Base-by-base conservation (phyloP, 2,329 filamentous ascomycete species). In the Meredithiella fracta region DNA sequence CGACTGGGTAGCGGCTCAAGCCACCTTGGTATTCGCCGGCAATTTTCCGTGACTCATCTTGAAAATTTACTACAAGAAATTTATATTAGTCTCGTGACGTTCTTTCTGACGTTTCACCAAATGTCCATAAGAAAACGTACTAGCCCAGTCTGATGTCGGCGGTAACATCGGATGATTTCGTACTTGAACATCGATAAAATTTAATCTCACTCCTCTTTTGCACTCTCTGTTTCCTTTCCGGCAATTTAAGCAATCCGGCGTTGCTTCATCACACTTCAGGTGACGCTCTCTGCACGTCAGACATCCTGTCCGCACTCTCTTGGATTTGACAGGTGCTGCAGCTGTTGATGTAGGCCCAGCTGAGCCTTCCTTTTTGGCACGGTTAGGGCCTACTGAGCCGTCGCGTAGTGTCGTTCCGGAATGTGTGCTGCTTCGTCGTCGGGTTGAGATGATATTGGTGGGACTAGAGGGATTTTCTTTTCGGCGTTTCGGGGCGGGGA, bases 1-100 rank as follows among this genome's bases (percentile, higher is more conserved):
- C 58, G 1, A 55, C 73, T 23, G 81, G 75, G 67, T 96, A 96
- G 60, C 80, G 80, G 61, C 80, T 78, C 23, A 83, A 70, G 0
- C 91, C 91, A 3, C 87, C 89, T 54, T 79, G 75, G 66, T 97
- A 97, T 66, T 95, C 89, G 1, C 86, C 91, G 5, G 91, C 91
- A 66, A 96, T 94, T 50, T 85, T 77, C 29, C 89, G 78, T 22
- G 90, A 96, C 65, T 97, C 89, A 65, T 96, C 91, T 63, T 85
- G 77, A 62, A 97, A 96, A 54, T 79, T 75, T 14, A 96, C 80
- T 77, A 31, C 52, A 42, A 1, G 5, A 20, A 9, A 4, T 40
- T n/a, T n/a, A n/a, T 20, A 31, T 37, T 40, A 40, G 40, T 22
- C 17, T 40, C 7, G 22, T 53, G 6, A 20, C 3, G 31, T 14